Evolutionary conservation across 164 flowering plant genomes (phyloP).

Genomic region (Piper longum): DNA sequence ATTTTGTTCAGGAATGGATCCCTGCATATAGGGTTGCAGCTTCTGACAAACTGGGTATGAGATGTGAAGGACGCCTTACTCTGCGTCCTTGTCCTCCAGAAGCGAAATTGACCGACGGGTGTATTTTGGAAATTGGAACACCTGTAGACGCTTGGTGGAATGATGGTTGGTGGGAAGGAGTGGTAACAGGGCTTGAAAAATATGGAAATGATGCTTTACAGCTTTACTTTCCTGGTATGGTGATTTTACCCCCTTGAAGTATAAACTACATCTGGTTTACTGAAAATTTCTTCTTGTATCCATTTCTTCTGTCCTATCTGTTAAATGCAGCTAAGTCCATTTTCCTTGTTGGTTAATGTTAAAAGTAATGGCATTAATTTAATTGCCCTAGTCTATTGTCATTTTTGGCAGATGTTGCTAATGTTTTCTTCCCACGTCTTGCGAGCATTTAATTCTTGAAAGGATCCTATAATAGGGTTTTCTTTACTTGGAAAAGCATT

Average conservation of each 20-base stretch:
- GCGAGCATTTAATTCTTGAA: too few species aligned
- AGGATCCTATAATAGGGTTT: too few species aligned
- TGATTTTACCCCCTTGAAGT: not conserved
- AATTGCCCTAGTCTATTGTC: too few species aligned
- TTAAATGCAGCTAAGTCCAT: too few species aligned
- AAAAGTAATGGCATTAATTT: too few species aligned
- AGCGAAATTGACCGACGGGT: conserved; percentile 10
- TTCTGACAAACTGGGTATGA: conserved; percentile 78
- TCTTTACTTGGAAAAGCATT: too few species aligned
- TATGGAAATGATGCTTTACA: conserved; percentile 29
- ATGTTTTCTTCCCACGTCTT: too few species aligned
- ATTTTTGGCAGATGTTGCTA: too few species aligned
- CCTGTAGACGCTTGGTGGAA: conserved; percentile 98
- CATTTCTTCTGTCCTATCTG: not conserved
- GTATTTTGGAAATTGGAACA: conserved; percentile 38
- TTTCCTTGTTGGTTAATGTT: too few species aligned
- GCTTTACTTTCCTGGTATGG: conserved; percentile 74
- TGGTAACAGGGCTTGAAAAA: conserved; percentile 29
- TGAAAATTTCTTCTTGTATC: not conserved
- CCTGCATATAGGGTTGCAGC: conserved; percentile 52
- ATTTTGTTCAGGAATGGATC: conserved; percentile 61
- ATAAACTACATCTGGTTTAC: not conserved
- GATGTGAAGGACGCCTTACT: conserved; percentile 56
- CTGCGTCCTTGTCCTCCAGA: conserved; percentile 48
- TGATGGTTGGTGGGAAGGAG: conserved; percentile 99